Conservation (phyloP, 1,284 basidiomycete genomes). For the Clitocybe nebularis region DNA sequence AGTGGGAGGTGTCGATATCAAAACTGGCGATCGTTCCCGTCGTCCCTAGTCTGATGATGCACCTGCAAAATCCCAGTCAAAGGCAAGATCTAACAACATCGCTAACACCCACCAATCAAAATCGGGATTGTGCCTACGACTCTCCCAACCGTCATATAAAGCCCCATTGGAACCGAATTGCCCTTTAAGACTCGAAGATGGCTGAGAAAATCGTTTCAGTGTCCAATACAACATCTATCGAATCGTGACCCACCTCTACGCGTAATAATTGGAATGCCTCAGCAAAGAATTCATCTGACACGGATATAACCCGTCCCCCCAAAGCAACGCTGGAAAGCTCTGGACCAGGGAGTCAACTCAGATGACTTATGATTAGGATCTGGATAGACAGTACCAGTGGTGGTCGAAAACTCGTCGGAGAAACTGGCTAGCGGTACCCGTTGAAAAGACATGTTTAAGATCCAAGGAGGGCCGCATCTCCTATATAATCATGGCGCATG, state of each 20-base stretch:
- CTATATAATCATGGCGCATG: no score
- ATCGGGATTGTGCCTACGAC: constrained; percentile 80
- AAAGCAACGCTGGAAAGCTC: constrained; percentile 89
- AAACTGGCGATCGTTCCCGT: constrained; percentile 79
- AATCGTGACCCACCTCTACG: constrained; percentile 58
- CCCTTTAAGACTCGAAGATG: constrained; percentile 81
- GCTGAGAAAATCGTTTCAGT: no score
- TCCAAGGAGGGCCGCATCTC: no score
- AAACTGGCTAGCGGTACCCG: constrained; percentile 54
- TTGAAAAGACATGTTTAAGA: constrained; percentile 33
- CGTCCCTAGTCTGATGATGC: constrained; percentile 86
- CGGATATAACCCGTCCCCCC: constrained; percentile 71
- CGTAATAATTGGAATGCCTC: constrained; percentile 82
- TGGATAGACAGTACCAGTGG: constrained; percentile 49
- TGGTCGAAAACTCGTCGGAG: constrained; percentile 44
- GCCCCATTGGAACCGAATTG: constrained; percentile 97
- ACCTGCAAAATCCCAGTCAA: constrained; percentile 45
- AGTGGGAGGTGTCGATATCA: constrained; percentile 95
- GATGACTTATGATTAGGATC: neutral
- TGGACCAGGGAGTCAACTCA: constrained; percentile 24
- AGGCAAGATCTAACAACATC: neutral
- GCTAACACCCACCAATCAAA: constrained; percentile 74
- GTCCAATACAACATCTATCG: no score
- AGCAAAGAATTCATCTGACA: constrained; percentile 97
- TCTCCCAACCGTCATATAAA: constrained; percentile 94